A percentile compares a stretch with the other conserved stretches of the same genome.
Conservation (phyloP, 129 eudicot genomes). For the Arctium lappa region DNA sequence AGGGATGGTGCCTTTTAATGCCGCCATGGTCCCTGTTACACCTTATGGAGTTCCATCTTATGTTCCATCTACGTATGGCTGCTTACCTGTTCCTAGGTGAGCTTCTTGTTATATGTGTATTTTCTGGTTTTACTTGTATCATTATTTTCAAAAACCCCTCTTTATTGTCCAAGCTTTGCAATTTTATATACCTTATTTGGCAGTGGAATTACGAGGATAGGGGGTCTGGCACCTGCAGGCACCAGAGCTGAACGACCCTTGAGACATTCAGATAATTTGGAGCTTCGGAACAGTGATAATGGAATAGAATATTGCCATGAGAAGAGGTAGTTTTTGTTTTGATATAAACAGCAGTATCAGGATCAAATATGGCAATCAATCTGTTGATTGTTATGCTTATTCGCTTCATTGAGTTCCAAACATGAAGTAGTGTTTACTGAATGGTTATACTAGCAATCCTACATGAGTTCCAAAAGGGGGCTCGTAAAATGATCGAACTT, state of each 20-base stretch:
- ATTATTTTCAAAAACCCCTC: not conserved
- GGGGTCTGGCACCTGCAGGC: constrained; percentile 40
- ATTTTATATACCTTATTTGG: constrained; percentile 11
- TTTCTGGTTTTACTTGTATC: not conserved
- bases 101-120: constrained; percentile 25
- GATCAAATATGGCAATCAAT: not conserved
- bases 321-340: constrained; percentile 47
- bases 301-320: constrained; percentile 37
- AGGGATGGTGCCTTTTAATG: constrained; percentile 64
- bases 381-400: not conserved
- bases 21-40: constrained; percentile 47
- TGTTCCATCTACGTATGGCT: constrained; percentile 47
- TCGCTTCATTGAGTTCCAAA: too few species aligned
- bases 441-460: not conserved
- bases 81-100: constrained; percentile 53
- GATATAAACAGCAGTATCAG: not conserved
- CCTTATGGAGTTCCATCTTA: constrained; percentile 54
- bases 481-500: too few species aligned
- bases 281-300: constrained; percentile 38
- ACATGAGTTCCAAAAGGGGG: not conserved
- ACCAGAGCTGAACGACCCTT: constrained; percentile 29
- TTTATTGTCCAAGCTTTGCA: not conserved
- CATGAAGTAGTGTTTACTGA: not conserved
- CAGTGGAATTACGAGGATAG: constrained; percentile 45
- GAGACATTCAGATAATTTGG: constrained; percentile 36